phyloP scores from a whole-genome alignment of 495 filamentous ascomycete species.

The Penicillium canescens region DNA sequence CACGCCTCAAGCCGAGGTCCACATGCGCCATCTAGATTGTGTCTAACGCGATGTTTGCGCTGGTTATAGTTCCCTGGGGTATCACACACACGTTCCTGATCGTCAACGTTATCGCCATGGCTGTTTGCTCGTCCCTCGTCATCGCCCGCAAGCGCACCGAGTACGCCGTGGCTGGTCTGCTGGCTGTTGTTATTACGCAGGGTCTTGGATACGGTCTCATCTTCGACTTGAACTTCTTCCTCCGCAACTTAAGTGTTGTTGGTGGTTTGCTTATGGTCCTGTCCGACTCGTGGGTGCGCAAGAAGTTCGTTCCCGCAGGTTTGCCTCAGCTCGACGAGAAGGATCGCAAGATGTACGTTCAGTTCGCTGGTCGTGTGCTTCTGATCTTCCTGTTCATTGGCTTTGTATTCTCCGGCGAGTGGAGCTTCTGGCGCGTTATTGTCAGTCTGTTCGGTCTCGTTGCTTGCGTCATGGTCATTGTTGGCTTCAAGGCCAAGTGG shows the following conservation, averaged over 20 bases:
- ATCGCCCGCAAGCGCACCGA: conserved; percentile 90
- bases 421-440: conserved; percentile 80
- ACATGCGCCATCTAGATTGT: not conserved
- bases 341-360: conserved; percentile 99
- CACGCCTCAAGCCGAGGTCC: not conserved
- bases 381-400: conserved; percentile 96
- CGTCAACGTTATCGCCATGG: conserved; percentile 87
- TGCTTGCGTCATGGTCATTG: conserved; percentile 97
- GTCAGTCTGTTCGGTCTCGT: conserved; percentile 82
- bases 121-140: conserved; percentile 76
- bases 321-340: conserved; percentile 94
- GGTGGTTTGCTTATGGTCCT: conserved; percentile 97
- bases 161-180: conserved; percentile 85
- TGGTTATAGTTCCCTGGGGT: conserved; percentile 73
- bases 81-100: conserved; percentile 94
- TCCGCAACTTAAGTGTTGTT: conserved; percentile 95
- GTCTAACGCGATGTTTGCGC: conserved; percentile 16
- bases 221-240: conserved; percentile 99
- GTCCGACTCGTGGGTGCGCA: conserved; percentile 96
- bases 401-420: conserved; percentile 93
- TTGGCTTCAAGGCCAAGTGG: conserved; percentile 99
- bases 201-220: conserved; percentile 96
- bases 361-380: conserved; percentile 93
- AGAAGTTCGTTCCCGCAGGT: conserved; percentile 94
- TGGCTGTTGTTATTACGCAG: conserved; percentile 91